phyloP scores from a whole-genome alignment of 1,139 yeast species.

The Blastobotrys raffinosifermentans region DNA sequence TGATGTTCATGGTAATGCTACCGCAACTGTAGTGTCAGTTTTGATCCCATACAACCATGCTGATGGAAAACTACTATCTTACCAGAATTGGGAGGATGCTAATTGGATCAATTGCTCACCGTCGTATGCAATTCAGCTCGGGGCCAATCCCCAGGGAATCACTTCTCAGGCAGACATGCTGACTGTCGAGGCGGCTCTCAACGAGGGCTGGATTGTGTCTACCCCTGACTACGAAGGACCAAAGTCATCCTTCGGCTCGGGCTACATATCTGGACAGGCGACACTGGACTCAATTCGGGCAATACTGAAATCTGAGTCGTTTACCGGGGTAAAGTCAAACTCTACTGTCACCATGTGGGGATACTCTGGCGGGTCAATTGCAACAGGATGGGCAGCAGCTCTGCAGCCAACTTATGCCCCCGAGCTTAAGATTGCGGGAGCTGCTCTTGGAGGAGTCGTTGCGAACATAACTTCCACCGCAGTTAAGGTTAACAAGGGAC shows the following conservation, averaged over 20 bases:
- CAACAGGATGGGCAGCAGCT: constrained; percentile 31
- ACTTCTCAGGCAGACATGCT: constrained; percentile 11
- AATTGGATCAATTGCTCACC: constrained; percentile 26
- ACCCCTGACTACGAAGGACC: constrained; percentile 23
- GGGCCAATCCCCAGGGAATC: constrained; percentile 4
- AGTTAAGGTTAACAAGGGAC: constrained; percentile 10
- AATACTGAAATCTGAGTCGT: constrained; percentile 14
- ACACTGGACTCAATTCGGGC: constrained; percentile 21
- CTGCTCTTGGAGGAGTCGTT: constrained; percentile 13
- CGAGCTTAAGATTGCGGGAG: constrained; percentile 16
- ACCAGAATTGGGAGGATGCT: constrained; percentile 29
- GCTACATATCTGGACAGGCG: constrained; percentile 18
- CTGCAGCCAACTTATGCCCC: constrained; percentile 28
- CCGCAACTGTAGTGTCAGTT: constrained; percentile 25
- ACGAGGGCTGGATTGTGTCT: constrained; percentile 18
- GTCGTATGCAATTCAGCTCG: constrained; percentile 21
- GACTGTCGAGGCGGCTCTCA: constrained; percentile 14
- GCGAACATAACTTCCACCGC: constrained; percentile 15
- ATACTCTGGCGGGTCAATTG: constrained; percentile 31
- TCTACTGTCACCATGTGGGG: constrained; percentile 23
- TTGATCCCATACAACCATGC: too few relatives aligned
- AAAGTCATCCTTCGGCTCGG: constrained; percentile 20
- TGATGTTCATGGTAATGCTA: constrained; percentile 17
- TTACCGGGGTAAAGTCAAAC: constrained; percentile 16
- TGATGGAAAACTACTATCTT: constrained; percentile 26